phyloP scores from a whole-genome alignment of 257 asterid species.

The Nyctanthes arbortristis region DNA sequence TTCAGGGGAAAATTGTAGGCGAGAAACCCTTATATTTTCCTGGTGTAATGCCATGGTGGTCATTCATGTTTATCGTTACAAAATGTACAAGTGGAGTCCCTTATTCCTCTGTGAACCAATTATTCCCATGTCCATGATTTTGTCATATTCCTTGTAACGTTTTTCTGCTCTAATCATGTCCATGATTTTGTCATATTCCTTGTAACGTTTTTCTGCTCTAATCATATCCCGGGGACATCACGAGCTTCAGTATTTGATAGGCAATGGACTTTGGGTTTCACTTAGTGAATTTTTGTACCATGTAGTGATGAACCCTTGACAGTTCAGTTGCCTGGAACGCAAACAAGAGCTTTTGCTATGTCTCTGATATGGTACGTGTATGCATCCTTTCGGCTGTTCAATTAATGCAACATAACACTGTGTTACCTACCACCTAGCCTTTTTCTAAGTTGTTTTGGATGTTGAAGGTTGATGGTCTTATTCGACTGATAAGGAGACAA shows the following conservation, averaged over 20 bases:
- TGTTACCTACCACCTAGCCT: neutral
- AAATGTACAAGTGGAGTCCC: neutral
- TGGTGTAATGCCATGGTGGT: neutral
- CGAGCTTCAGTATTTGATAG: too few species aligned
- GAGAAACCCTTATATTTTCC: neutral
- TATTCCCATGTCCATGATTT: neutral
- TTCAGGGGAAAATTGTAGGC: neutral
- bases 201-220: neutral
- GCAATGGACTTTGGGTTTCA: constrained; percentile 2
- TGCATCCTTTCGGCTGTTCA: neutral
- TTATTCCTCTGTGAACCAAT: neutral
- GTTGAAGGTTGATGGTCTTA: constrained; percentile 60
- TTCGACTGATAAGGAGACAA: constrained; percentile 53
- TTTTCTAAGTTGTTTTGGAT: neutral
- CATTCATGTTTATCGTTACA: neutral
- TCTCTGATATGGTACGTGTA: constrained; percentile 50
- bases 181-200: neutral
- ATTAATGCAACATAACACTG: neutral
- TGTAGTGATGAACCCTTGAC: constrained; percentile 66
- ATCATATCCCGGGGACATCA: too few species aligned
- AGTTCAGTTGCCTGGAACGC: constrained; percentile 53
- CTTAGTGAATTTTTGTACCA: neutral
- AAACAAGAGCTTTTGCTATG: constrained; percentile 73
- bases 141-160: neutral
- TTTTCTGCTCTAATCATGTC: neutral